Evolutionary conservation across 2,329 filamentous ascomycete species (phyloP), one percentile per base, ranked within the genome.

Genomic region (Aspergillus phoenicis): DNA sequence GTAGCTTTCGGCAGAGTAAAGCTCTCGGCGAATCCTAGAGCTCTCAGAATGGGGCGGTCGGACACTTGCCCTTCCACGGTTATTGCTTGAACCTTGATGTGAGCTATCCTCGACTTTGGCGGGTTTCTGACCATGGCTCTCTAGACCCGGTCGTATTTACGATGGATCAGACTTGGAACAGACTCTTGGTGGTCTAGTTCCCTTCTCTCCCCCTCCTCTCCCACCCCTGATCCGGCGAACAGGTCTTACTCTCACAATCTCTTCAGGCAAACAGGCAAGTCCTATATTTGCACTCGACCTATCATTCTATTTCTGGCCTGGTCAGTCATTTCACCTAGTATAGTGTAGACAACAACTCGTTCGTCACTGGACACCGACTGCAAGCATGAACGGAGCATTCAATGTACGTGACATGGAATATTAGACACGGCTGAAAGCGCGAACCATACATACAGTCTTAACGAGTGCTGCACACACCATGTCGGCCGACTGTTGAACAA

Each of bases 211-310:
- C 20, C 20, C 20, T 2, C 20, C n/a, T n/a, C n/a, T n/a, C n/a
- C n/a, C n/a, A n/a, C n/a, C 53, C 53, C 53, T 56, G 53, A 56
- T n/a, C 20, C 11, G 33, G 41, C 10, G 26, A 56, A 56, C 53
- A 33, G 39, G 43, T 43, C 24, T 56, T 11, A 13, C 24, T 45
- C 33, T 36, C 33, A 36, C 11, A 45, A 24, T 24, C 8, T 2
- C 20, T 22, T 15, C 13, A 8, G 8, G 13, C 52, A 39, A 11
- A 26, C 39, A 20, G 30, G n/a, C 39, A 33, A 20, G 28, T 8
- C 39, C 53, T 56, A 38, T 56, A 47, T 47, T 36, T 22, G 39
- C 30, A 56, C 53, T 45, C 15, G 41, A 56, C 41, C 53, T 56
- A 43, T 56, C 52, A 56, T n/a, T 56, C 26, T 20, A 17, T 2